Evolutionary conservation across 176 grass and related monocot genomes (phyloP), one percentile per base, ranked within the genome.

Genomic region (Cymbopogon citratus): DNA sequence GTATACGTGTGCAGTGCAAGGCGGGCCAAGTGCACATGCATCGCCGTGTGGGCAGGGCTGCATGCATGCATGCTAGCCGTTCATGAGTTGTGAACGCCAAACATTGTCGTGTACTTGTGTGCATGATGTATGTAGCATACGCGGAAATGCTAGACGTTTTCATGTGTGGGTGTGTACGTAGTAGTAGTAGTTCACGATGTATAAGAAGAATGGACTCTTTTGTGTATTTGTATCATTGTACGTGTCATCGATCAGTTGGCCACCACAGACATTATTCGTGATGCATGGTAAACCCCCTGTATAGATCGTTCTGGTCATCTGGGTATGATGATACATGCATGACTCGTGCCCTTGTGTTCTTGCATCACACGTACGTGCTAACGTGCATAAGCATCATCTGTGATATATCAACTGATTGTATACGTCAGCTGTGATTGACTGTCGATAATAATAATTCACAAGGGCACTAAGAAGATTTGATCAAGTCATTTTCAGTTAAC

Each of bases 121-220:
- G 26, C 31, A 19, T 33, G 16, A 33, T 33, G 45, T 75, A 21
- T 2, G 12, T 13, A 2, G 15, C 11, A 34, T 45, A 49, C 6
- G 12, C 62, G 27, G 21, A 29, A 35, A 79, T 52, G 29, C 19
- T 75, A 75, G 29, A 75, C 16, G 43, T 79, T 67, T 66, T 19
- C 21, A 34, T 79, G 62, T 35, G 5, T 74, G 41, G 40, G 28
- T 13, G 4, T 65, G 46, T 81, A 27, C 24, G 12, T 62, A 46
- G 45, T 43, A 18, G 3, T 52, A 34, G 10, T 28, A 2, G 1
- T 48, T 56, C 24, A 28, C 3, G 3, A n/a, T 46, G 9, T 78
- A 33, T 66, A 66, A 79, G 77, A 66, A 79, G 77, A 35, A 67
- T 34, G 77, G 16, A 33, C 43, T 24, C 12, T 71, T 66, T 56